Base-by-base conservation (phyloP, 768 basidiomycete species). In the Piloderma croceum region DNA sequence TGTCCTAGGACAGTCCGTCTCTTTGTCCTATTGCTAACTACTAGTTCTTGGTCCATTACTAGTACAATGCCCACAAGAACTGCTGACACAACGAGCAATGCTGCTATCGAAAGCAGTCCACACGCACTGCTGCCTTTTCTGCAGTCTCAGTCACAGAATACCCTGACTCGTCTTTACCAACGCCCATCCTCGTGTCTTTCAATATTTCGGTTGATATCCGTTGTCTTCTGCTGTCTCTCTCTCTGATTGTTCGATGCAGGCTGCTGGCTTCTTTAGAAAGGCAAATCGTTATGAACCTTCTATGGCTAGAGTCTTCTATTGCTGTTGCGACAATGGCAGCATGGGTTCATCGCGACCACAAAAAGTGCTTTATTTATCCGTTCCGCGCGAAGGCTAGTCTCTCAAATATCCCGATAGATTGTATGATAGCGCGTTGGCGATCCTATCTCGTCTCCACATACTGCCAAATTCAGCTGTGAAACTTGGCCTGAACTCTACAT, bases 171-270 rank as follows among this genome's bases (percentile, higher is more conserved):
- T 19, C 68, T 96, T 36, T 96, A 92, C 56, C 78, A 83, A 53
- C 73, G 78, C 13, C 90, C 92, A 7, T 90, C 90, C 3, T 83
- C 86, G 65, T 91, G 90, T 63, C 75, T 96, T 38, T 83, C 88
- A 19, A 81, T 96, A 60, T 91, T 91, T 63, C 79, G 91, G 86
- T 89, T 45, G 47, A 69, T 45, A 29, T 29, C 27, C 27, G 27
- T n/a, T n/a, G n/a, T 29, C 27, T 29, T 15, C 27, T 29, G 27
- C 27, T n/a, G n/a, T n/a, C n/a, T 15, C 27, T 9, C 27, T 9
- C 27, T 9, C 15, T 9, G 9, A 29, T 29, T 15, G 15, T 29
- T 9, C 20, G 11, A 32, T 13, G 20, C 55, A 91, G 90, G 39
- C 67, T 94, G 19, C 63, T 96, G 25, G 79, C 76, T 2, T 77